These are phyloP conservation scores for Blastobotrys buckinghamii DNA, from an alignment of 1,139 yeast species.

Conservation along the genomic window DNA sequence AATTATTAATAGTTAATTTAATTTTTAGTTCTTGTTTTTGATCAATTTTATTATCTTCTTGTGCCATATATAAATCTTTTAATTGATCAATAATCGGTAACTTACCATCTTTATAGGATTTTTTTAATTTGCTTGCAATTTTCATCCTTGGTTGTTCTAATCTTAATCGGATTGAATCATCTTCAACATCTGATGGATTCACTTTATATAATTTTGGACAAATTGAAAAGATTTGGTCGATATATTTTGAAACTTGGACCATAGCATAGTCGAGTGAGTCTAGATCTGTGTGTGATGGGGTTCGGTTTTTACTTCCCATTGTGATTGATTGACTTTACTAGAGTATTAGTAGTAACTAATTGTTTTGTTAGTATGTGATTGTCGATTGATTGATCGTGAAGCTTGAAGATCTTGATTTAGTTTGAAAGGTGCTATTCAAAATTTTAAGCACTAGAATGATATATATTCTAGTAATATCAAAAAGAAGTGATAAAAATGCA, in stretches of 20 bases:
- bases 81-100: slow-evolving; percentile 42
- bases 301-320: too few species aligned
- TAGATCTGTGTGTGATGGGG: slow-evolving; percentile 26
- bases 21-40: background rate
- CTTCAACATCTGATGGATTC: slow-evolving; percentile 39
- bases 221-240: slow-evolving; percentile 39
- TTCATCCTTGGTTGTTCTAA: slow-evolving; percentile 51
- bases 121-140: slow-evolving; percentile 55
- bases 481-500: too few species aligned
- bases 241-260: slow-evolving; percentile 45
- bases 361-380: too few species aligned
- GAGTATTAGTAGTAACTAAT: too few species aligned
- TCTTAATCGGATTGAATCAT: slow-evolving; percentile 22
- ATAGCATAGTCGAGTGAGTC: slow-evolving; percentile 46
- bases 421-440: too few species aligned
- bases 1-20: background rate
- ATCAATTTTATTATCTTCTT: background rate
- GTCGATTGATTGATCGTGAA: too few species aligned
- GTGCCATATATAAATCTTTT: background rate
- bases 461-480: too few species aligned
- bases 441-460: too few species aligned
- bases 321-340: too few species aligned
- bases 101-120: slow-evolving; percentile 44
- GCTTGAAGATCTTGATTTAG: too few species aligned
- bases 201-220: slow-evolving; percentile 45